These are phyloP conservation scores for Termitomyces sp. DNA, from an alignment of 768 basidiomycete species.

Conservation along the genomic window DNA sequence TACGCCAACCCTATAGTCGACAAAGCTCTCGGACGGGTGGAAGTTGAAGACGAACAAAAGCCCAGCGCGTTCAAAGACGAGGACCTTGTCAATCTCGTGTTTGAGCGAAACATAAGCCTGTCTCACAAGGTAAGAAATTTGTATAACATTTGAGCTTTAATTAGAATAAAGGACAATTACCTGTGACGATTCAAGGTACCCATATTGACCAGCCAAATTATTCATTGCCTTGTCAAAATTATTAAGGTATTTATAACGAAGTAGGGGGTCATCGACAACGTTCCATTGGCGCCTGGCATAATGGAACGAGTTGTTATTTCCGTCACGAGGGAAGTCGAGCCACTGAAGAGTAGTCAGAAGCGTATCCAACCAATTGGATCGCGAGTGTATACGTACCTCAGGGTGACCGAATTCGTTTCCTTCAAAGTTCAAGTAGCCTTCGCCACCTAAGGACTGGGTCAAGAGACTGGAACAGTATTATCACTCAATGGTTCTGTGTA, in stretches of 20 bases:
- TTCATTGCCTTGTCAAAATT: slow-evolving; percentile 95
- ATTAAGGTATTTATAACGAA: slow-evolving; percentile 94
- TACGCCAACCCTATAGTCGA: slow-evolving; percentile 91
- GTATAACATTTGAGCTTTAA: not conserved
- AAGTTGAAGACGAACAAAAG: slow-evolving; percentile 97
- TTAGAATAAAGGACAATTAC: slow-evolving; percentile 26
- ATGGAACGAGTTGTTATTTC: slow-evolving; percentile 94
- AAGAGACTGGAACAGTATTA: slow-evolving; percentile 53
- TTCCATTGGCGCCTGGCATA: slow-evolving; percentile 98
- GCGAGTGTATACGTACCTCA: slow-evolving; percentile 54
- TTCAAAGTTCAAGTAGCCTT: slow-evolving; percentile 97
- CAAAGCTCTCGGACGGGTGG: slow-evolving; percentile 85
- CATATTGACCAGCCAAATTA: slow-evolving; percentile 66
- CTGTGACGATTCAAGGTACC: slow-evolving; percentile 81
- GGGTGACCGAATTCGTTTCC: slow-evolving; percentile 99
- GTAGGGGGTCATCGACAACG: slow-evolving; percentile 74
- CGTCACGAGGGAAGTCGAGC: slow-evolving; percentile 98
- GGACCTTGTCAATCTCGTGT: slow-evolving; percentile 87
- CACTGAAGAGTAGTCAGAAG: slow-evolving; percentile 45
- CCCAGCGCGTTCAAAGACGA: slow-evolving; percentile 92
- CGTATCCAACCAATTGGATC: not conserved
- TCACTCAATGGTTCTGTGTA: not conserved
- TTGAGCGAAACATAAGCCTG: slow-evolving; percentile 94
- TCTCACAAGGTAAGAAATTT: not conserved
- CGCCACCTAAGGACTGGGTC: slow-evolving; percentile 90